Base-by-base conservation (phyloP, 768 basidiomycete genomes). In the Amanita molliuscula region DNA sequence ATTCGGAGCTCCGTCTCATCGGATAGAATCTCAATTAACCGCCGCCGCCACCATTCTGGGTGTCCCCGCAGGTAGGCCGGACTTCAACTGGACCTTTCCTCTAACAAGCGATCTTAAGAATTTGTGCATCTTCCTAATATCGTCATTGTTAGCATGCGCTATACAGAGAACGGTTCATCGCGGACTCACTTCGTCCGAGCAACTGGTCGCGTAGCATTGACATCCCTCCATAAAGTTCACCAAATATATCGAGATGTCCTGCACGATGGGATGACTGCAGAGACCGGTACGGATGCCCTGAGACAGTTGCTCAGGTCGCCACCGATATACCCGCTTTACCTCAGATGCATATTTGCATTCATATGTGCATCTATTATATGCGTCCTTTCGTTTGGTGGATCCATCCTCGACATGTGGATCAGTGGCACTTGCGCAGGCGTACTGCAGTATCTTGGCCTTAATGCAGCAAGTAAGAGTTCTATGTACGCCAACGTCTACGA, bases 401-500 rank as follows among this genome's bases (percentile, higher is more conserved):
- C 82, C 51, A 74, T 82, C 54, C 67, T 88, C 54, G 93, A 94
- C 56, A 88, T 91, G 78, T 82, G 82, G 75, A 74, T 91, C 54
- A 81, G 84, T 51, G 87, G 86, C 10, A 61, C 70, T 0, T 85
- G 80, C 48, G 82, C 82, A 8, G 77, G 76, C 51, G 62, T 81
- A 44, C 68, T 94, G 44, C 85, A 88, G 58, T 89, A 84, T 62
- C 72, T 93, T 38, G 88, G 89, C 33, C 68, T 92, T 43, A 84
- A 82, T 59, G 81, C 87, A 7, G 90, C 91, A 3, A 77, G 82
- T 56, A 90, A 87, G 66, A 92, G 85, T 57, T 76, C 87, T 1
- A 84, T 89, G 68, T 94, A 92, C 65, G 89, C 90, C n/a, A 94
- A 91, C 59, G 89, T 94, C 51, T 95, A 93, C 59, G 92, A 95